Evolutionary conservation across 2,329 filamentous ascomycete species (phyloP), one percentile per base, ranked within the genome.

Genomic region (Penicillium sp.): DNA sequence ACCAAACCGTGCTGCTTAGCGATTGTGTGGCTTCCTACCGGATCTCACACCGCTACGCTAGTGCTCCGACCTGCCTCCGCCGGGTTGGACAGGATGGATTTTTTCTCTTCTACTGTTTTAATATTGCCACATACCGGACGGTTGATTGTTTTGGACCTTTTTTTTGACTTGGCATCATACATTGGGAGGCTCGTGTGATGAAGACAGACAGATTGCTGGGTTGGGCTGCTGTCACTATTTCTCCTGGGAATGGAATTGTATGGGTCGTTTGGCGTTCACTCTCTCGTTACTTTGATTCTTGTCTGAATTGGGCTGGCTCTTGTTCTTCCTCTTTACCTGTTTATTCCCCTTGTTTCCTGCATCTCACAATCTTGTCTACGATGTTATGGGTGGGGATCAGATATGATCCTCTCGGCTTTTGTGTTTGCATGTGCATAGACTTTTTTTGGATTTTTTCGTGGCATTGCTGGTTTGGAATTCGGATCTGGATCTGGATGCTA

Each of bases 81-180:
- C 35, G 35, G 49, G 27, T 14, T 24, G 35, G 49, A 51, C 22
- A 51, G n/a, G 33, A 51, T 51, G n/a, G 31, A 49, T 3, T 5
- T 35, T 11, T 49, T 52, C 24, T 22, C 56, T 69, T 64, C 54
- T 59, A 58, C 37, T 67, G 62, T 67, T 62, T 66, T 67, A 66
- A 67, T 68, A 67, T 63, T 50, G 52, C 43, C 54, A 63, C 58
- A 61, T 64, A 60, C 46, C 50, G 39, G 61, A 52, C 58, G 55
- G 60, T 43, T 24, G 22, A 37, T 36, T 53, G 47, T 50, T 44
- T 54, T 61, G 57, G 50, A 54, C 55, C 55, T 43, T 58, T 53
- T 44, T 22, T 27, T 56, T 44, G 41, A 13, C 43, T 54, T 50
- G 56, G 59, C 40, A 60, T 57, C 56, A 66, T 69, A 66, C 57